Conservation (phyloP, 2,329 filamentous ascomycete genomes). For the Emericellopsis cladophorae region DNA sequence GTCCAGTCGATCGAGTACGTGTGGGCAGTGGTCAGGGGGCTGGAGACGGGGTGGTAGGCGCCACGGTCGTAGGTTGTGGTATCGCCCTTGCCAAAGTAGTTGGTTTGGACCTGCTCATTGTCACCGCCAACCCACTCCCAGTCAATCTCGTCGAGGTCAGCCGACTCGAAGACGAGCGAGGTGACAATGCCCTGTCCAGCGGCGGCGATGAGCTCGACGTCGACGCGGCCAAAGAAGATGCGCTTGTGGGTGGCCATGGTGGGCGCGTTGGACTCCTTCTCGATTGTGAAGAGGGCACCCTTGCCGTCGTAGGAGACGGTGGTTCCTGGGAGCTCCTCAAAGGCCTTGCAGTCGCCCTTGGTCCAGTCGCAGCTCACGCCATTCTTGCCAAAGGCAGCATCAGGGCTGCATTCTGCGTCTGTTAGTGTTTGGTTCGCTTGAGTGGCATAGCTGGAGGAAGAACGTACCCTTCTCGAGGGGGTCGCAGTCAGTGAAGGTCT, state of each 20-base stretch:
- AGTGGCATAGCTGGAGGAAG: background rate
- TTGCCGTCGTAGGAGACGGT: conserved; percentile 30
- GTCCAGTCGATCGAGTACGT: conserved; percentile 62
- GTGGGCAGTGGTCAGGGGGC: conserved; percentile 45
- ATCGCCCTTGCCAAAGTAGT: conserved; percentile 72
- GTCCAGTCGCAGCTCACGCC: conserved; percentile 58
- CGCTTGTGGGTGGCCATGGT: conserved; percentile 73
- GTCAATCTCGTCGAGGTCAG: conserved; percentile 78
- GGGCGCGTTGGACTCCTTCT: conserved; percentile 49
- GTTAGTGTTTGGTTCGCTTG: conserved; percentile 8
- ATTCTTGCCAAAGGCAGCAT: conserved; percentile 61
- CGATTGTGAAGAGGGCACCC: conserved; percentile 54
- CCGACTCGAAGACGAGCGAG: conserved; percentile 79
- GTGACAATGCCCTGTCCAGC: conserved; percentile 79
- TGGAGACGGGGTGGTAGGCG: conserved; percentile 43
- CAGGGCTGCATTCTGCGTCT: conserved; percentile 48
- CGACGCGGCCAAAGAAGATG: conserved; percentile 91
- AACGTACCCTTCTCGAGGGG: conserved; percentile 36
- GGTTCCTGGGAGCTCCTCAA: conserved; percentile 33
- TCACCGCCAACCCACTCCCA: conserved; percentile 89
- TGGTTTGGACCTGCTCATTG: conserved; percentile 65
- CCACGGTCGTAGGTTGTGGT: conserved; percentile 60
- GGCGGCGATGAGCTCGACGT: conserved; percentile 66
- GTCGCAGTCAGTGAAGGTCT: conserved; percentile 45
- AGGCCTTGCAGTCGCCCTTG: conserved; percentile 49